phyloP scores from a whole-genome alignment of 2,329 filamentous ascomycete genomes.

The Diplodia seriata region DNA sequence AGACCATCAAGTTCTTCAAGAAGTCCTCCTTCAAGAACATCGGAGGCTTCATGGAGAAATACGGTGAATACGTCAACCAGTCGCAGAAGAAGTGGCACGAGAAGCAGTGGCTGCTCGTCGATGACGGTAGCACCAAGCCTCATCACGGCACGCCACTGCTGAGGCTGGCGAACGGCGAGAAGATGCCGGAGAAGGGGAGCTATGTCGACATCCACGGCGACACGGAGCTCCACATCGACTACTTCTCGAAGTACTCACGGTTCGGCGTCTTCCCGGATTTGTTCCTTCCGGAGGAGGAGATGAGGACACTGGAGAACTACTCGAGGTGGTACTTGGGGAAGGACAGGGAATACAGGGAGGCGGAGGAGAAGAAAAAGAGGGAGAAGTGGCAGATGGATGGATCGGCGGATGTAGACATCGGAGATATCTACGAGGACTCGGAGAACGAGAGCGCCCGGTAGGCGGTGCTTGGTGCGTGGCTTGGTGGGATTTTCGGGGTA shows the following conservation, averaged over 20 bases:
- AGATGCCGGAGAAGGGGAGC: neutral
- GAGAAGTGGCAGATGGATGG: neutral
- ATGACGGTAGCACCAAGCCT: neutral
- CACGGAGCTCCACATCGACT: neutral
- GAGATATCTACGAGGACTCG: neutral
- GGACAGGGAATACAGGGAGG: neutral
- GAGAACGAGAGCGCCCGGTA: neutral
- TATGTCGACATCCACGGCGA: neutral
- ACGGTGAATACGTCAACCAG: neutral
- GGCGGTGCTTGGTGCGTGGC: neutral
- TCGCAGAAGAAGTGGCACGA: neutral
- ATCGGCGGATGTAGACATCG: neutral
- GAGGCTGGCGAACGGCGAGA: neutral
- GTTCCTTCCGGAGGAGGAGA: neutral
- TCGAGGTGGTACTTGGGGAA: neutral
- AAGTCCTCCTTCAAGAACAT: neutral
- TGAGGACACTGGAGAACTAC: neutral
- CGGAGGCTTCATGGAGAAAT: neutral
- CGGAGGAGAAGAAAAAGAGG: neutral
- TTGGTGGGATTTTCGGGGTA: too few relatives aligned
- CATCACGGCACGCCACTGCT: conserved; percentile 10
- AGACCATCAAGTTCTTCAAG: neutral
- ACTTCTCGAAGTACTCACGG: neutral
- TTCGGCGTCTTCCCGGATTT: neutral
- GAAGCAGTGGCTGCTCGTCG: conserved; percentile 3